Evolutionary conservation across 1,284 basidiomycete species (phyloP), one percentile per base, ranked within the genome.

Genomic region (Tylopilus orsonianus): DNA sequence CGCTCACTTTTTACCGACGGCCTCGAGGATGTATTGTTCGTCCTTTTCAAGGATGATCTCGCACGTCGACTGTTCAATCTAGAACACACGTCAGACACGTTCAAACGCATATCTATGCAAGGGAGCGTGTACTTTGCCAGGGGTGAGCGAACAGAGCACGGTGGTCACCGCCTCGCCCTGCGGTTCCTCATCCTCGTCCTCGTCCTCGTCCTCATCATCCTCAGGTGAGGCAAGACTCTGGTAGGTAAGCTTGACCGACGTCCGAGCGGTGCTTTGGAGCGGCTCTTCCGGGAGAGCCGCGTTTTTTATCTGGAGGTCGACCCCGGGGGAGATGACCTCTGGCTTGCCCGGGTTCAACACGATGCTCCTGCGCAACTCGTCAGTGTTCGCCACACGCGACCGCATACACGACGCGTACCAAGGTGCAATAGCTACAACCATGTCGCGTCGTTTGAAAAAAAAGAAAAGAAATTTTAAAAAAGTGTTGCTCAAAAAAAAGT

Each of bases 301-400:
- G 69, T 93, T 93, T 65, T 90, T 93, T 68, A 97, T 83, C 62
- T 79, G 77, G 61, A 96, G 73, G 70, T 93, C 90, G 36, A 77
- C 77, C 53, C 79, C 76, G 46, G 90, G 83, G 49, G 77, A 69
- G 58, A 93, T 61, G 50, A 77, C 72, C 60, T 81, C 72, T 47
- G 79, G 71, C 62, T 88, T 75, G 55, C 85, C 87, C 33, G 87
- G 84, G 16, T 73, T 67, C 44, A 91, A 65, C 41, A 71, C 70
- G 22, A 77, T 58, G 65, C 83, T 85, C 86, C 86, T 88, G 48
- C 2, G 56, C 19, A 18, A 38, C 20, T 46, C 50, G 44, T 55
- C 49, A 53, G 44, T 5, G 20, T 9, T 8, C 24, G 23, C 8
- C 10, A 26, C 9, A 18, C 39, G 19, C n/a, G 10, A 13, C 29